Percentiles rank a stretch among this genome's conserved stretches.
These are phyloP conservation scores for Aspergillus sojae DNA, from an alignment of 2,329 filamentous ascomycete species.

Conservation along the genomic window DNA sequence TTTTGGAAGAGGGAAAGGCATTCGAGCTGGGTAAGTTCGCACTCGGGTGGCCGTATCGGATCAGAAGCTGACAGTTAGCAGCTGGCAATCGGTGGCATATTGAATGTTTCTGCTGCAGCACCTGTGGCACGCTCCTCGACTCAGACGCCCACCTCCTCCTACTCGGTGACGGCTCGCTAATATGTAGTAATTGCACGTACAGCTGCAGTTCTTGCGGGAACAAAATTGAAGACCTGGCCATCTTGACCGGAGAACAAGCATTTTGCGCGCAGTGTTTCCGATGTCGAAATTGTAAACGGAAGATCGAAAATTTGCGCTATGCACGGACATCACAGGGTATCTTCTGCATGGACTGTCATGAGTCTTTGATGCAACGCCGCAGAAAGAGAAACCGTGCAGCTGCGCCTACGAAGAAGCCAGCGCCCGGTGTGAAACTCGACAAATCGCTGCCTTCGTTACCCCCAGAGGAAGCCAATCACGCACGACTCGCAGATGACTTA, in stretches of 20 bases:
- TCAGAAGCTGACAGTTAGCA: slow-evolving; percentile 42
- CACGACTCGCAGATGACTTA: slow-evolving; percentile 57
- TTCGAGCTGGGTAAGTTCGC: slow-evolving; percentile 81
- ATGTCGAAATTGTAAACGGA: slow-evolving; percentile 96
- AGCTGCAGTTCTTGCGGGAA: slow-evolving; percentile 95
- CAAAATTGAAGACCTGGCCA: slow-evolving; percentile 98
- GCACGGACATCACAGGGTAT: slow-evolving; percentile 97
- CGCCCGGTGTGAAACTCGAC: slow-evolving; percentile 67
- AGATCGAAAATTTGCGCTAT: slow-evolving; percentile 98
- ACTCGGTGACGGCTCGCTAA: slow-evolving; percentile 94
- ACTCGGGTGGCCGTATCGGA: neutral
- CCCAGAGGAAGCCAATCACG: slow-evolving; percentile 67
- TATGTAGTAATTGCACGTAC: slow-evolving; percentile 99
- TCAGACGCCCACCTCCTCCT: slow-evolving; percentile 97
- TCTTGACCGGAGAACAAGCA: slow-evolving; percentile 94
- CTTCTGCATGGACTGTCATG: slow-evolving; percentile 99
- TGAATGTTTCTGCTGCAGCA: slow-evolving; percentile 97
- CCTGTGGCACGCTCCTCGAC: slow-evolving; percentile 91
- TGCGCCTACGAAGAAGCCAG: slow-evolving; percentile 34
- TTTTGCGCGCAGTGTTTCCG: slow-evolving; percentile 97
- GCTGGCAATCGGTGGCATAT: slow-evolving; percentile 98
- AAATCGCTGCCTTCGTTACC: slow-evolving; percentile 92
- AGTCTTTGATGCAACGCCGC: slow-evolving; percentile 89
- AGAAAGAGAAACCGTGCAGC: slow-evolving; percentile 79
- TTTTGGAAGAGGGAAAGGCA: slow-evolving; percentile 96